These are phyloP conservation scores for Cryptococcus sp. DNA, from an alignment of 1,284 basidiomycete species.

Conservation along the genomic window DNA sequence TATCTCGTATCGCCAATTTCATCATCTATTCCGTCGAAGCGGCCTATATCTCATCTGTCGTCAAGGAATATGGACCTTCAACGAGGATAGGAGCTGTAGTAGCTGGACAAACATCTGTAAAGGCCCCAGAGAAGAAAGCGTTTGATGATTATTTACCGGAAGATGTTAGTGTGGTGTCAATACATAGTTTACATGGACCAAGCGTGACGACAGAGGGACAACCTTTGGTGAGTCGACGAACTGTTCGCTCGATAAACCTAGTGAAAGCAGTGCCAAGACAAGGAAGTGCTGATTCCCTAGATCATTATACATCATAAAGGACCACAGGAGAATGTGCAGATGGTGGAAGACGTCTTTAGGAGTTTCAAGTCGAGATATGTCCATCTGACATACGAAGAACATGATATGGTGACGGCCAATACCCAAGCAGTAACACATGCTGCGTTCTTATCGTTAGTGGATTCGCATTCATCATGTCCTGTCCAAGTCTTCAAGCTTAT, in stretches of 20 bases:
- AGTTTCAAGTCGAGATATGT: constrained; percentile 85
- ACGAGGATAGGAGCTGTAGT: constrained; percentile 91
- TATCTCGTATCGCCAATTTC: constrained; percentile 78
- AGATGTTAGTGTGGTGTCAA: constrained; percentile 84
- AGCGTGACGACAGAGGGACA: constrained; percentile 86
- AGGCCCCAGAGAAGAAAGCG: constrained; percentile 84
- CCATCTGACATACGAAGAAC: constrained; percentile 89
- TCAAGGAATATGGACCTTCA: constrained; percentile 84
- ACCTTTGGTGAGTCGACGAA: constrained; percentile 63
- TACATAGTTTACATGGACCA: constrained; percentile 93
- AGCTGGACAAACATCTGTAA: constrained; percentile 93
- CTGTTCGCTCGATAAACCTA: not conserved
- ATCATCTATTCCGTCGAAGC: constrained; percentile 94
- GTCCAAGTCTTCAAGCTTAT: not conserved
- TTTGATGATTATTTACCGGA: constrained; percentile 84
- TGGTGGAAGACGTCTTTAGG: constrained; percentile 79
- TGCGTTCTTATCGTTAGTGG: constrained; percentile 79
- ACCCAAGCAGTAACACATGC: constrained; percentile 98
- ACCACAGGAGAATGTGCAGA: constrained; percentile 62
- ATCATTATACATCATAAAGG: constrained; percentile 86
- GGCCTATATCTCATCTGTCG: constrained; percentile 77
- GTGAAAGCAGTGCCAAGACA: not conserved
- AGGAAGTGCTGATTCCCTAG: constrained; percentile 50
- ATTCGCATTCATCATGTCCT: not conserved
- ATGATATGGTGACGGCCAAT: constrained; percentile 93